A percentile compares a stretch with the other conserved stretches of the same genome.
Conservation (phyloP, 306 rosid genomes). For the Lathyrus aphaca region DNA sequence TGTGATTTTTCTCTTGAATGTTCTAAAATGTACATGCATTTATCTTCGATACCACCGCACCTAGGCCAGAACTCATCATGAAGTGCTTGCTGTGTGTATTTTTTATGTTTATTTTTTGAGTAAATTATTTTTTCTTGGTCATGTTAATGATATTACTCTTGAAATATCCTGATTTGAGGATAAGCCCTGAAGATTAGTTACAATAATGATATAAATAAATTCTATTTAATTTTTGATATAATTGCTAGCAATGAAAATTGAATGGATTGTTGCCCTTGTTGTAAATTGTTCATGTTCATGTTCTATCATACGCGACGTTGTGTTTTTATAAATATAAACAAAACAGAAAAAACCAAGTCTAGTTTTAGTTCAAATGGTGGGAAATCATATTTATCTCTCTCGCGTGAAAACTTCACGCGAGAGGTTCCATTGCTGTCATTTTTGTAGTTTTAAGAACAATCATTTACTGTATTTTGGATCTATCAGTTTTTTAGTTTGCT, state of each 20-base stretch:
- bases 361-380: not conserved
- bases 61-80: constrained; percentile 49
- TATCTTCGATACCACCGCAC: constrained; percentile 53
- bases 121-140: constrained; percentile 29
- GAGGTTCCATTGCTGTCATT: not conserved
- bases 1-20: constrained; percentile 60
- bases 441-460: not conserved
- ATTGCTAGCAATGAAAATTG: constrained; percentile 20
- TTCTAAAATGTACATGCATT: constrained; percentile 64
- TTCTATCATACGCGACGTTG: not conserved
- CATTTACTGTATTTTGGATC: not conserved
- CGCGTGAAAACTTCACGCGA: not conserved
- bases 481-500: not conserved
- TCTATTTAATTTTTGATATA: constrained; percentile 3
- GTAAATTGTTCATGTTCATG: not conserved
- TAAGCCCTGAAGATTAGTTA: constrained; percentile 38
- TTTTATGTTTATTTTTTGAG: not conserved
- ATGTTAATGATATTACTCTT: constrained; percentile 21
- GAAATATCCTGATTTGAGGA: constrained; percentile 42
- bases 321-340: not conserved
- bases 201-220: constrained; percentile 37
- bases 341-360: too few relatives aligned
- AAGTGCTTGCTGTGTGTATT: constrained; percentile 33
- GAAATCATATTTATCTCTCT: not conserved
- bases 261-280: constrained; percentile 12